These are phyloP conservation scores for Aphanomyces cochlioides DNA, from an alignment of 352 stramenopile genomes.

Conservation along the genomic window DNA sequence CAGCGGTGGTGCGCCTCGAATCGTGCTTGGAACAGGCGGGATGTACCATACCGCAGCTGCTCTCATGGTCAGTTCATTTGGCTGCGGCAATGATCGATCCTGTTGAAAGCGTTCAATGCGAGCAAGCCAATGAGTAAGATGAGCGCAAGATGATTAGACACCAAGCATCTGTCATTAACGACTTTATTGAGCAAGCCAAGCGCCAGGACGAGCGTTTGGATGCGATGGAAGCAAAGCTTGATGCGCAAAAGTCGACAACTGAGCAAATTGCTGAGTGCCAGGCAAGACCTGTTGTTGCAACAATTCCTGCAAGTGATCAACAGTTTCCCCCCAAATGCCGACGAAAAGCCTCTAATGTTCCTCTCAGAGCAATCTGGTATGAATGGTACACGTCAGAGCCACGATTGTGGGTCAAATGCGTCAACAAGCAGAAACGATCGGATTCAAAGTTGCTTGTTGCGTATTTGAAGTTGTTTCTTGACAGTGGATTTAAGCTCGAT, in stretches of 20 bases:
- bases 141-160: background rate
- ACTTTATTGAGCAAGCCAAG: background rate
- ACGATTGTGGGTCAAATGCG: constrained; percentile 24
- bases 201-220: background rate
- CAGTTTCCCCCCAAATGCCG: background rate
- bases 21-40: background rate
- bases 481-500: constrained; percentile 29
- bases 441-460: constrained; percentile 34
- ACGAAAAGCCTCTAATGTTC: background rate
- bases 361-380: constrained; percentile 29
- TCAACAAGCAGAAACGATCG: constrained; percentile 27
- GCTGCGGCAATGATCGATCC: background rate
- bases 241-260: background rate
- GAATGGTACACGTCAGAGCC: constrained; percentile 35
- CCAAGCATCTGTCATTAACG: background rate
- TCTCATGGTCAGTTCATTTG: background rate
- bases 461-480: constrained; percentile 38
- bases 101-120: background rate
- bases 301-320: background rate
- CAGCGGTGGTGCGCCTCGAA: background rate
- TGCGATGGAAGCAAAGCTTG: background rate
- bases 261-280: background rate
- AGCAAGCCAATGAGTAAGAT: background rate
- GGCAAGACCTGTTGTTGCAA: background rate
- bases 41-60: background rate